A percentile compares a stretch with the other conserved stretches of the same genome.
These are phyloP conservation scores for Phytophthora macrochlamydospora DNA, from an alignment of 352 stramenopile genomes.

Conservation along the genomic window DNA sequence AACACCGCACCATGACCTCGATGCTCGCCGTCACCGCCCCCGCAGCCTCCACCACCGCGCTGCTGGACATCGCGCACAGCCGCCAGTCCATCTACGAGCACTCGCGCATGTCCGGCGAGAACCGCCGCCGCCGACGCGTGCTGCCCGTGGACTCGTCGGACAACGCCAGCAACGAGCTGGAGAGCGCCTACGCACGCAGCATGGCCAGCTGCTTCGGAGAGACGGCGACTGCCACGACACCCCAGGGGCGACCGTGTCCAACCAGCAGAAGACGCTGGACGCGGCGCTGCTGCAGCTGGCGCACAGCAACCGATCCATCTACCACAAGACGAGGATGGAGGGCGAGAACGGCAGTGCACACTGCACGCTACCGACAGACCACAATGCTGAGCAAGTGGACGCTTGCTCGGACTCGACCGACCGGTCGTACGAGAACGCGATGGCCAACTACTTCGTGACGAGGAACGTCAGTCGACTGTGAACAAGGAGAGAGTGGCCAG, in stretches of 20 bases:
- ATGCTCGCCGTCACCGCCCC: not conserved
- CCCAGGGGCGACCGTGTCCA: not conserved
- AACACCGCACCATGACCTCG: not conserved
- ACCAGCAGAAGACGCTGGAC: conserved; percentile 4
- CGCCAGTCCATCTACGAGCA: conserved; percentile 44
- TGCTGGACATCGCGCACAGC: conserved; percentile 12
- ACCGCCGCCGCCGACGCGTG: conserved; percentile 36
- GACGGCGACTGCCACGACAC: not conserved
- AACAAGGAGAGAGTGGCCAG: not conserved
- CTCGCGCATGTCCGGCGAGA: conserved; percentile 50
- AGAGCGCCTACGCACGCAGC: conserved; percentile 33
- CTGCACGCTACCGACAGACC: conserved; percentile 47
- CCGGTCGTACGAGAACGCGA: conserved; percentile 46
- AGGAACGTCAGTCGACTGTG: conserved; percentile 51
- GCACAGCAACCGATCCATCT: conserved; percentile 49
- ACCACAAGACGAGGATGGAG: conserved; percentile 62
- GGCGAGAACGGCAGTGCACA: conserved; percentile 49
- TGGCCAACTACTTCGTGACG: conserved; percentile 48
- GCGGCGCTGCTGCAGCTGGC: conserved; percentile 31
- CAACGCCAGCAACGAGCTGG: conserved; percentile 34
- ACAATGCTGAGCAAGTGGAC: conserved; percentile 39
- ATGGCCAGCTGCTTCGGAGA: not conserved
- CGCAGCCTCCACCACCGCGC: conserved; percentile 1
- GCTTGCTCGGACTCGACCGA: conserved; percentile 52
- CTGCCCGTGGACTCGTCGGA: conserved; percentile 38